Percentiles rank a stretch among this genome's conserved stretches.
Conservation (phyloP, 306 rosid species). For the Betula pendula region DNA sequence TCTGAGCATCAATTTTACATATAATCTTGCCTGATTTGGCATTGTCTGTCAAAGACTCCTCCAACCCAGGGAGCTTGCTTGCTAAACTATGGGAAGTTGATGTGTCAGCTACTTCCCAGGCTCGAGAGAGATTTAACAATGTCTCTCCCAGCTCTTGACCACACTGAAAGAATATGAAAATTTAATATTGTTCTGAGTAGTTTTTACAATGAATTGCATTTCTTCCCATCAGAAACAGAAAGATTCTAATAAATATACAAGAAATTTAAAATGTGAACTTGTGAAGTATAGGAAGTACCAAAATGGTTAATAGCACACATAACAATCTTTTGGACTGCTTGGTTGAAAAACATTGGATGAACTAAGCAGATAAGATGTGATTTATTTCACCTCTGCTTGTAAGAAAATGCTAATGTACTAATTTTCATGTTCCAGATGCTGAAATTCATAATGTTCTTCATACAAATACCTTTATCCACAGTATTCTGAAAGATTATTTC, state of each 20-base stretch:
- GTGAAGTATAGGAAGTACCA: neutral
- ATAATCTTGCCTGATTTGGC: conserved; percentile 72
- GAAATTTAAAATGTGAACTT: neutral
- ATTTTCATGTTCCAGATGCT: no score
- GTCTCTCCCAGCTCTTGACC: conserved; percentile 84
- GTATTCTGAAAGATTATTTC: no score
- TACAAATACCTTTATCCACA: no score
- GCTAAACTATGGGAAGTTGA: conserved; percentile 65
- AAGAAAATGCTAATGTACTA: no score
- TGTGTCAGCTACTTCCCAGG: conserved; percentile 87
- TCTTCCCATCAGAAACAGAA: conserved; percentile 8
- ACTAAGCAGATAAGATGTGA: no score
- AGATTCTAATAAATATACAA: neutral
- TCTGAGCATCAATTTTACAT: conserved; percentile 15
- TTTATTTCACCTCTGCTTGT: neutral
- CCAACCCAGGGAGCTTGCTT: conserved; percentile 64
- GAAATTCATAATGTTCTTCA: no score
- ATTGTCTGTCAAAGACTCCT: conserved; percentile 50
- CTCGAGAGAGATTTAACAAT: conserved; percentile 77
- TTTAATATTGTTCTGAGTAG: conserved; percentile 13
- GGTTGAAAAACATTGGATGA: no score
- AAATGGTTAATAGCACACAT: neutral
- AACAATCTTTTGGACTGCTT: neutral
- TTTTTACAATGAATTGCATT: no score
- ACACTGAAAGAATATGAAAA: conserved; percentile 50